Evolutionary conservation across 2,329 filamentous ascomycete genomes (phyloP).

Genomic region (Fusarium palustre): DNA sequence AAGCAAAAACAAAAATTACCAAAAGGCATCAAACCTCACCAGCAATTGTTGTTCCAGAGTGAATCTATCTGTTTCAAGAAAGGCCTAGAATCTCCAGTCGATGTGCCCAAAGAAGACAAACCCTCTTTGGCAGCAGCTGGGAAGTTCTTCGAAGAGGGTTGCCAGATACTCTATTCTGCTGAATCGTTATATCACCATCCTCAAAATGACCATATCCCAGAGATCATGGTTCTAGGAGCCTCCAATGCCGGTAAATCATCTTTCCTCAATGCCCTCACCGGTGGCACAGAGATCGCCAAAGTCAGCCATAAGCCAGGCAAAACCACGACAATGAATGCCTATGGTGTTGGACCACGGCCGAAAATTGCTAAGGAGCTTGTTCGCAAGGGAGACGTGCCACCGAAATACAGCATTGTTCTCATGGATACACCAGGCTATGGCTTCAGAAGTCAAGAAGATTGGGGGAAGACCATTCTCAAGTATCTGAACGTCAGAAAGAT

Average conservation of each 20-base stretch:
- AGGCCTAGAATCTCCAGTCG: slow-evolving; percentile 19
- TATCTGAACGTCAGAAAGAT: slow-evolving; percentile 62
- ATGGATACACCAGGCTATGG: slow-evolving; percentile 66
- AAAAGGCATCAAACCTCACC: slow-evolving; percentile 38
- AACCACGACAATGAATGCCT: slow-evolving; percentile 67
- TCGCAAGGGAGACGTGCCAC: slow-evolving; percentile 54
- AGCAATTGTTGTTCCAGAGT: slow-evolving; percentile 35
- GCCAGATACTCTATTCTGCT: slow-evolving; percentile 63
- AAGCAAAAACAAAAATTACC: slow-evolving; percentile 18
- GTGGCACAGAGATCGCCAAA: slow-evolving; percentile 58
- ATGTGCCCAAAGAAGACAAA: slow-evolving; percentile 37
- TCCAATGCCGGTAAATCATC: slow-evolving; percentile 93
- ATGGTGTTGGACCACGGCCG: slow-evolving; percentile 62
- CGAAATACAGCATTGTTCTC: slow-evolving; percentile 61
- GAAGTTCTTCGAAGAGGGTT: slow-evolving; percentile 50
- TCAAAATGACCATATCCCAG: slow-evolving; percentile 64
- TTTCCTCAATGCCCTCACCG: slow-evolving; percentile 84
- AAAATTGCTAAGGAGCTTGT: slow-evolving; percentile 46
- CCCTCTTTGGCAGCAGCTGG: slow-evolving; percentile 46
- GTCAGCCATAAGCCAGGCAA: slow-evolving; percentile 64
- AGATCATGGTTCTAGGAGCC: slow-evolving; percentile 83
- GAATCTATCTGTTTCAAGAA: slow-evolving; percentile 42
- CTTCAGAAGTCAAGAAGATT: slow-evolving; percentile 58
- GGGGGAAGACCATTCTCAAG: slow-evolving; percentile 65
- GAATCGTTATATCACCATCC: slow-evolving; percentile 61